Percentiles rank a stretch among this genome's conserved stretches.
phyloP scores from a whole-genome alignment of 2,329 filamentous ascomycete genomes.

The Leptographium procerum region DNA sequence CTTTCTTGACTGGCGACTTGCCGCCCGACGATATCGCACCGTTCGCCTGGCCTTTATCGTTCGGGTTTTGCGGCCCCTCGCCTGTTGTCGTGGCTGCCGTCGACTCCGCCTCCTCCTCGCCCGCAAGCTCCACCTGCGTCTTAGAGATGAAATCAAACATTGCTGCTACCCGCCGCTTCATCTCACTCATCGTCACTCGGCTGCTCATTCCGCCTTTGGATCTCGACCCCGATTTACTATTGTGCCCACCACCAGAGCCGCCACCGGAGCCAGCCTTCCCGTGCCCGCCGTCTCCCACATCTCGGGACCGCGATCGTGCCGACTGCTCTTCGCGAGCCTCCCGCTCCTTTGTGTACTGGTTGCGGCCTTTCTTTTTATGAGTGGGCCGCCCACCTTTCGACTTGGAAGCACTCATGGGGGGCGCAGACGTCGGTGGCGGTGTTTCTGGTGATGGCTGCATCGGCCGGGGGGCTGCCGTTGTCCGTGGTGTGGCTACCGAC shows the following conservation, averaged over 20 bases:
- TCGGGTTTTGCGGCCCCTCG: too few relatives aligned
- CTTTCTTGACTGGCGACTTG: neutral
- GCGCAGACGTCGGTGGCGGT: slow-evolving; percentile 27
- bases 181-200: slow-evolving; percentile 76
- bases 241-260: slow-evolving; percentile 11
- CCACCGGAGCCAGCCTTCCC: slow-evolving; percentile 20
- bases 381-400: slow-evolving; percentile 49
- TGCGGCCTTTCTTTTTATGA: slow-evolving; percentile 59
- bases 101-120: slow-evolving; percentile 27
- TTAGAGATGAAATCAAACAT: slow-evolving; percentile 86
- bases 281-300: slow-evolving; percentile 35
- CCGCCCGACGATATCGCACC: neutral
- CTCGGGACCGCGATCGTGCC: slow-evolving; percentile 39
- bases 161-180: slow-evolving; percentile 70
- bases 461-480: slow-evolving; percentile 26
- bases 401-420: slow-evolving; percentile 40
- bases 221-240: slow-evolving; percentile 41
- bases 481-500: slow-evolving; percentile 16
- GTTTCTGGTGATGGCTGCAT: slow-evolving; percentile 36
- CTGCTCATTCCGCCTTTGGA: slow-evolving; percentile 44
- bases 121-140: slow-evolving; percentile 78
- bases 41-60: neutral
- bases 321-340: slow-evolving; percentile 48
- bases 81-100: slow-evolving; percentile 15
- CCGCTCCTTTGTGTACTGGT: slow-evolving; percentile 72